These are phyloP conservation scores for Metarhizium guizhouense DNA, from an alignment of 2,329 filamentous ascomycete genomes.

Conservation along the genomic window DNA sequence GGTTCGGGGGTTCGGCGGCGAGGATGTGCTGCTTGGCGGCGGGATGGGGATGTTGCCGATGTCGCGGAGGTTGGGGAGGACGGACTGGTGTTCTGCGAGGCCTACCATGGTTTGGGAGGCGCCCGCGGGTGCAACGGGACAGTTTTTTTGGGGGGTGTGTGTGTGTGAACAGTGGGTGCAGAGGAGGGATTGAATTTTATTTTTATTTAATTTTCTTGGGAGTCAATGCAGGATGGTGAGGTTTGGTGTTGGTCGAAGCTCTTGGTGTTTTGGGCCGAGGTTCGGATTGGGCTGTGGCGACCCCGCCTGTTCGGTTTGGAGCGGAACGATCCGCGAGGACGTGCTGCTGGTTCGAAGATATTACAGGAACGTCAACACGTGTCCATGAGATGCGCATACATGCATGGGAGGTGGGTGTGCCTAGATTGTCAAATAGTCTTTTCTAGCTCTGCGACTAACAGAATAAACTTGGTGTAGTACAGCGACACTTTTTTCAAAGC, in stretches of 20 bases:
- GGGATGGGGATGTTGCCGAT: constrained; percentile 49
- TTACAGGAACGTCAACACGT: too few species aligned
- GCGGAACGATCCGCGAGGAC: too few species aligned
- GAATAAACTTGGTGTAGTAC: too few species aligned
- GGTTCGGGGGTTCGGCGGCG: constrained; percentile 39
- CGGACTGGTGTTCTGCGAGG: constrained; percentile 31
- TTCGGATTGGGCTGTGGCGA: too few species aligned
- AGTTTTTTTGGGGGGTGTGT: constrained; percentile 23
- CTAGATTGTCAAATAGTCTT: too few species aligned
- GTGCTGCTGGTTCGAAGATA: too few species aligned
- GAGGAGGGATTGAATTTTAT: background rate
- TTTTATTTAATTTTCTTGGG: background rate
- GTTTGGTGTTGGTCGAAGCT: background rate
- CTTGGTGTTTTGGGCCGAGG: too few species aligned
- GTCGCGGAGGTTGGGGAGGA: constrained; percentile 61
- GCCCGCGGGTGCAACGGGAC: constrained; percentile 24
- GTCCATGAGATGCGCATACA: too few species aligned
- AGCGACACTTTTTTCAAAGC: too few species aligned
- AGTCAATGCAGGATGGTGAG: background rate
- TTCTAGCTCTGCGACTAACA: too few species aligned
- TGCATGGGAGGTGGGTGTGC: too few species aligned
- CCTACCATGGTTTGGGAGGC: constrained; percentile 10
- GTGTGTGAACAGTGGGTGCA: constrained; percentile 23
- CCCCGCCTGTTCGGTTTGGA: too few species aligned
- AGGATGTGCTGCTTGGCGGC: constrained; percentile 16